Base-by-base conservation (phyloP, 352 stramenopile species). In the Phytophthora palmivora region DNA sequence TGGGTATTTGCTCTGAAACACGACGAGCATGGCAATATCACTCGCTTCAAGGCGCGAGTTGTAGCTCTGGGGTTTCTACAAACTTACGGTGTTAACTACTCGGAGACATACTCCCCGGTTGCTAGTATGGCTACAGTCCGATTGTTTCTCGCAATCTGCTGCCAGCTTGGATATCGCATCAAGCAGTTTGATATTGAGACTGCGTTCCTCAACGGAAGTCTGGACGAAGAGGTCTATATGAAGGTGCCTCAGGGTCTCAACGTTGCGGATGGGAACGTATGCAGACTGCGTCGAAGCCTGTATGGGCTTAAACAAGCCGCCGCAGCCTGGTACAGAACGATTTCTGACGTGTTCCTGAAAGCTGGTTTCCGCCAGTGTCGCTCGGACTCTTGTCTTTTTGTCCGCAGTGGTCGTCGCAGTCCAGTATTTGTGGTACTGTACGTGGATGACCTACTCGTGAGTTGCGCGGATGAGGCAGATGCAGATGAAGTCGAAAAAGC, bases 231-330 rank as follows among this genome's bases (percentile, higher is more conserved):
- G 6, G 49, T 77, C 3, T 74, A 70, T 28, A 84, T 77, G 60
- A 26, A 26, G 6, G 4, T 47, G 1, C 64, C 67, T 0, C 4
- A 67, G 44, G 67, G 47, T 28, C 24, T 78, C 14, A 7, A 47
- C 10, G 44, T 36, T 24, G 9, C 21, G 0, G 32, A 48, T 12
- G 56, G 43, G 5, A 51, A 52, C 41, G 64, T 76, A 5, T 79
- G 56, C 33, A 22, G 42, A 24, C 58, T 79, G 24, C 45, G 36
- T n/a, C 51, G 56, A 6, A 71, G 62, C 39, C 7, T 82, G 1
- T 82, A 84, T 33, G 72, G 58, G 5, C 43, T 81, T 4, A 73
- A 79, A 11, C 58, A 84, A 51, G 52, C 67, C 6, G 22, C 61
- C 19, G 43, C 44, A 18, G 50, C 72, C 12, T 83, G 63, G 67